Evolutionary conservation across 2,329 filamentous ascomycete genomes (phyloP), one percentile per base, ranked within the genome.

Genomic region (Madurella fahalii): DNA sequence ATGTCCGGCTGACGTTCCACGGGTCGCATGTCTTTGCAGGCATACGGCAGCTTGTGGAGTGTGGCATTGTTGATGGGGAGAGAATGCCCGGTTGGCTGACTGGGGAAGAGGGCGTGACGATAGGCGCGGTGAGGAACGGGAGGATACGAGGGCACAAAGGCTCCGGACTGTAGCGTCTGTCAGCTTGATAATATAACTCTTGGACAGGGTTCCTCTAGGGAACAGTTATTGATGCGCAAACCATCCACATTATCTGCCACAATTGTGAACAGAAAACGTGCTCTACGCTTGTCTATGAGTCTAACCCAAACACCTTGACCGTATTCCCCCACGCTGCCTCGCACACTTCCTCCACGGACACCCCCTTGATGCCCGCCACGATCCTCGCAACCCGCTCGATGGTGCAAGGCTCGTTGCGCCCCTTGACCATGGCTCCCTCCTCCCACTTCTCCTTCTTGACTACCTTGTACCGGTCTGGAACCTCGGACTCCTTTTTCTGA

Each of bases 391-490:
- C 89, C 50, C 87, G 84, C 60, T 86, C 84, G 61, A 99, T 96
- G 50, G 82, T 87, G 64, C 87, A 92, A 9, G 93, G 90, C 72
- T 99, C 94, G 68, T 99, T 99, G 57, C 94, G 83, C 0, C 93
- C 90, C 74, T 97, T 99, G 50, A 99, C 82, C 89, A 96, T 93
- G 40, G 79, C 80, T 0, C 92, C 93, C 64, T 89, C 84, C 43
- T 83, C 81, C 87, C 91, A 99, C 70, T 89, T 95, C 74, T 99
- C 94, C 74, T 96, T 97, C 78, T 97, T 99, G 31, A 96, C 87
- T 4, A 85, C 79, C 72, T 89, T 95, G 63, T 86, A 94, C 34
- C 90, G 74, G 50, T 84, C 78, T 0, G 87, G 86, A 1, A 88
- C 82, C 49, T 86, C 85, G 5, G 83, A 77, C 60, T 88, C 77